A percentile compares a stretch with the other conserved stretches of the same genome.
Conservation (phyloP, 2,329 filamentous ascomycete genomes). For the Xylaria sp. region DNA sequence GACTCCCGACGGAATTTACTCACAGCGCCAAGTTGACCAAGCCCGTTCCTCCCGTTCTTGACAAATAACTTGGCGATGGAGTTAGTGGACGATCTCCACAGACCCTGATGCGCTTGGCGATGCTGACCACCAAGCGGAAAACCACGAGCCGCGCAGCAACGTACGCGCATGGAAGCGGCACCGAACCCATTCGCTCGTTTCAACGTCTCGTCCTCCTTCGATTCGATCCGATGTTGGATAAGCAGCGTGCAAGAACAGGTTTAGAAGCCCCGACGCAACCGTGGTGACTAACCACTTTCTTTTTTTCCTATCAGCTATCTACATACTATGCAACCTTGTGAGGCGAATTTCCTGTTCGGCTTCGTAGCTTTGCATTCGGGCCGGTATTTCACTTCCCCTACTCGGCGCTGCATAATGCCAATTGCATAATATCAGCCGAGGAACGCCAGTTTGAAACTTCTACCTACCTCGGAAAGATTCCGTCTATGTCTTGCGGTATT, state of each 20-base stretch:
- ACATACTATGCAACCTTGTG: background rate
- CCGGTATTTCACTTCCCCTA: conserved; percentile 6
- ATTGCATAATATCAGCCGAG: conserved; percentile 4
- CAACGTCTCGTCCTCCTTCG: conserved; percentile 13
- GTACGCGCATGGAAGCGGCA: conserved; percentile 16
- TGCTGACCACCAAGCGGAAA: conserved; percentile 13
- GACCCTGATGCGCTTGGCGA: conserved; percentile 21
- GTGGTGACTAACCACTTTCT: background rate
- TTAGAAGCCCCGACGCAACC: conserved; percentile 6
- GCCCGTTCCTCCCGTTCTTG: conserved; percentile 14
- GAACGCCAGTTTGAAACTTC: background rate
- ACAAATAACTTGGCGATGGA: conserved; percentile 33
- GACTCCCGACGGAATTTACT: conserved; percentile 6
- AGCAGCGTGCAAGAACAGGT: conserved; percentile 13
- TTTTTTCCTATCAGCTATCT: conserved; percentile 7
- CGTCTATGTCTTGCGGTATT: background rate
- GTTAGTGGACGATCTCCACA: conserved; percentile 18
- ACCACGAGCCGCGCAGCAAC: conserved; percentile 12
- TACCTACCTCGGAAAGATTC: conserved; percentile 15
- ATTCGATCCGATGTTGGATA: conserved; percentile 1
- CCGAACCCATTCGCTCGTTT: conserved; percentile 14
- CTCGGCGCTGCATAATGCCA: background rate
- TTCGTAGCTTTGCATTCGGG: background rate
- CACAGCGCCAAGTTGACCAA: conserved; percentile 11
- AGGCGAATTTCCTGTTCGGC: background rate